Percentiles rank a stretch among this genome's conserved stretches.
Evolutionary conservation across 441 rosid species (phyloP).

Genomic region (Pelargonium cotyledonis): DNA sequence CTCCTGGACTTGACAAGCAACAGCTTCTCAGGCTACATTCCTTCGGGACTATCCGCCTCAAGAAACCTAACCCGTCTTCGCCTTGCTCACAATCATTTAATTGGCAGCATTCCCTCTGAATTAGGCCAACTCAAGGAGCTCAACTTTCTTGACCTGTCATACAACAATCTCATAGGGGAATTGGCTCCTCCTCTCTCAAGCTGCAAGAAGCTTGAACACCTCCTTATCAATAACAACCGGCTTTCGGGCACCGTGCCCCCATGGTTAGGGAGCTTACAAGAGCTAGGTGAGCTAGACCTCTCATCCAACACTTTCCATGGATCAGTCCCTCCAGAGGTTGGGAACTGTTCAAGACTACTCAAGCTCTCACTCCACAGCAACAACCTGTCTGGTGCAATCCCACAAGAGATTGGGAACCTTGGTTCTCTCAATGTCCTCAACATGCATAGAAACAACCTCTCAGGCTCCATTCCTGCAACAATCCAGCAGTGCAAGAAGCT

Average conservation of each 20-base stretch:
- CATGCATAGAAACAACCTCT: conserved; percentile 59
- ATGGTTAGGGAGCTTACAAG: conserved; percentile 64
- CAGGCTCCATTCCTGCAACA: conserved; percentile 58
- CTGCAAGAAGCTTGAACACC: conserved; percentile 50
- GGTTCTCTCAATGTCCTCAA: conserved; percentile 65
- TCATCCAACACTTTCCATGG: conserved; percentile 65
- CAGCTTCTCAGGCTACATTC: conserved; percentile 59
- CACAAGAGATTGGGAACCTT: conserved; percentile 61
- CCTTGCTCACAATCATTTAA: conserved; percentile 66
- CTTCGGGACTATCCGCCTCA: conserved; percentile 46
- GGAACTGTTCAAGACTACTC: conserved; percentile 57
- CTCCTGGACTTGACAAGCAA: conserved; percentile 78
- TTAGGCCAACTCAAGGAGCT: conserved; percentile 55
- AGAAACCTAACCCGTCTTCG: conserved; percentile 60
- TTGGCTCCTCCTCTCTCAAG: conserved; percentile 45
- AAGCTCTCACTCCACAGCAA: conserved; percentile 66
- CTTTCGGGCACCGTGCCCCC: conserved; percentile 52
- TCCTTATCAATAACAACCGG: conserved; percentile 56
- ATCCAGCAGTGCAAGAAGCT: conserved; percentile 72
- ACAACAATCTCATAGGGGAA: conserved; percentile 54
- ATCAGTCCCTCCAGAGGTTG: conserved; percentile 52
- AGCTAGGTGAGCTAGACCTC: conserved; percentile 81
- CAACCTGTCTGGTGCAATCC: conserved; percentile 54
- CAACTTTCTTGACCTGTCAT: conserved; percentile 68
- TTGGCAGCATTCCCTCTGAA: conserved; percentile 54